phyloP scores from a whole-genome alignment of 2,329 filamentous ascomycete species.

The Alternaria burnsii region DNA sequence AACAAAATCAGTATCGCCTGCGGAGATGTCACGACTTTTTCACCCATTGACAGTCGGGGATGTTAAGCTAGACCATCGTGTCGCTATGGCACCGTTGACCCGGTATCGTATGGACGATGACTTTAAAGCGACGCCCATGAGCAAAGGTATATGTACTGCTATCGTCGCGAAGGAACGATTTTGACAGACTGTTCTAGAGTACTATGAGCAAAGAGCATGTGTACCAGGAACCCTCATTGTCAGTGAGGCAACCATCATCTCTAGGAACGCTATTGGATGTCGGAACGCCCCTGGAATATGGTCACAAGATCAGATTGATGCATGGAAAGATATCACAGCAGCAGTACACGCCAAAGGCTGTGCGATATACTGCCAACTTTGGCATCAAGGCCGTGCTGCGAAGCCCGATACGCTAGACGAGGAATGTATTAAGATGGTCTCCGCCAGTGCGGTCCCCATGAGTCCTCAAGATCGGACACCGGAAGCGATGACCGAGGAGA shows the following conservation, averaged over 20 bases:
- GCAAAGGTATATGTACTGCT: slow-evolving; percentile 5
- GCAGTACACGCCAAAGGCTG: slow-evolving; percentile 67
- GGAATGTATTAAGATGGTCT: slow-evolving; percentile 37
- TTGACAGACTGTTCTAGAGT: slow-evolving; percentile 39
- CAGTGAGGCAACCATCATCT: slow-evolving; percentile 64
- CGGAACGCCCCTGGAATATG: slow-evolving; percentile 65
- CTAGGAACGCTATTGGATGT: slow-evolving; percentile 55
- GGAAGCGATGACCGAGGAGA: slow-evolving; percentile 43
- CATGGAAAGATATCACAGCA: slow-evolving; percentile 66
- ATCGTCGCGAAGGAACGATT: background rate
- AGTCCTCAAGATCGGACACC: slow-evolving; percentile 36
- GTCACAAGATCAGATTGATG: slow-evolving; percentile 53
- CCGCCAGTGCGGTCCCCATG: slow-evolving; percentile 46
- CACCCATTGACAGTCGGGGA: slow-evolving; percentile 43
- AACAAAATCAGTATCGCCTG: background rate
- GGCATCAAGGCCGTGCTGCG: slow-evolving; percentile 65
- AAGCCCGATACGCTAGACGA: slow-evolving; percentile 41
- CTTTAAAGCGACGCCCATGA: slow-evolving; percentile 50
- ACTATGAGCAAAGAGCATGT: slow-evolving; percentile 62
- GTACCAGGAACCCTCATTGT: slow-evolving; percentile 65
- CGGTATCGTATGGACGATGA: slow-evolving; percentile 54
- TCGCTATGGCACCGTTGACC: slow-evolving; percentile 48
- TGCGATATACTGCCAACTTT: slow-evolving; percentile 68
- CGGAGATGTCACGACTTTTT: slow-evolving; percentile 41
- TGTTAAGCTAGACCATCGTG: slow-evolving; percentile 38